phyloP scores from a whole-genome alignment of 345 rosid species.

The Citrus sinensis region DVS_A1.0 CM039165.1:30646501-30647000 shows the following conservation, averaged over 20 bases:
- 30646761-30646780: not conserved
- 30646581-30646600: not conserved
- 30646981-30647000: not conserved
- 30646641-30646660: not conserved
- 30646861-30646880: constrained; percentile 92
- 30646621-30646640: not conserved
- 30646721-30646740: not conserved
- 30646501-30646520: not conserved
- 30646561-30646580: not conserved
- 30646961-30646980: not conserved
- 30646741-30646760: not conserved
- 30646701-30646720: not conserved
- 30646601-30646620: not conserved
- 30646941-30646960: not conserved
- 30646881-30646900: constrained; percentile 54
- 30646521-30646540: not conserved
- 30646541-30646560: not conserved
- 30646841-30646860: constrained; percentile 69
- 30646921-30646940: constrained; percentile 11
- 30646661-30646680: not conserved
- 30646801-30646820: constrained; percentile 9
- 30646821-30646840: constrained; percentile 41
- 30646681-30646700: not conserved
- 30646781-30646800: not conserved
- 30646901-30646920: constrained; percentile 31